Evolutionary conservation across 345 rosid genomes (phyloP).

Genomic region (Linum usitatissimum): DNA sequence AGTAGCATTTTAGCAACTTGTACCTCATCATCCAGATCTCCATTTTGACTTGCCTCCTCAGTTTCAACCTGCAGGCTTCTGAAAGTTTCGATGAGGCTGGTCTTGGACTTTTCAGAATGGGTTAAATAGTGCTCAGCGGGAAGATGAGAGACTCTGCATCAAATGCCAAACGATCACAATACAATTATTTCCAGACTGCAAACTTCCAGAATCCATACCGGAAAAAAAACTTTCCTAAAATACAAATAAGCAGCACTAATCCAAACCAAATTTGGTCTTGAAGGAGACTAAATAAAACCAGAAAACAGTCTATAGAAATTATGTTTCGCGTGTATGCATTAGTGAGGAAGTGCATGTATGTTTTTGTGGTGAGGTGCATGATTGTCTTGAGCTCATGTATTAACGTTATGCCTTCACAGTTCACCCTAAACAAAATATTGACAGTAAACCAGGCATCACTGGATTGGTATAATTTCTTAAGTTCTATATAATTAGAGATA

Average conservation of each 20-base stretch:
- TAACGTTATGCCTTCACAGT: too few relatives aligned
- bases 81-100: slow-evolving; percentile 78
- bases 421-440: background rate
- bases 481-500: background rate
- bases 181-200: background rate
- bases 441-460: background rate
- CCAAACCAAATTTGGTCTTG: too few relatives aligned
- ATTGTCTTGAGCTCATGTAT: too few relatives aligned
- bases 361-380: too few relatives aligned
- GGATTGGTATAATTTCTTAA: too few relatives aligned
- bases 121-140: slow-evolving; percentile 53
- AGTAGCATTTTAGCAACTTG: background rate
- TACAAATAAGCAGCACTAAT: too few relatives aligned
- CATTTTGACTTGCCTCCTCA: slow-evolving; percentile 25
- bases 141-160: slow-evolving; percentile 47
- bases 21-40: background rate
- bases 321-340: too few relatives aligned
- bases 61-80: slow-evolving; percentile 79
- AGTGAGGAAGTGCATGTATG: too few relatives aligned
- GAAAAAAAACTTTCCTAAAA: too few relatives aligned
- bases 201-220: too few relatives aligned
- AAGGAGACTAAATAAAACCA: too few relatives aligned
- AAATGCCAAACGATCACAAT: slow-evolving; percentile 4
- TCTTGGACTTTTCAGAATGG: slow-evolving; percentile 53
- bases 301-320: too few relatives aligned